Conservation (phyloP, 331 rosid species). For the Malus hybrid region DNA sequence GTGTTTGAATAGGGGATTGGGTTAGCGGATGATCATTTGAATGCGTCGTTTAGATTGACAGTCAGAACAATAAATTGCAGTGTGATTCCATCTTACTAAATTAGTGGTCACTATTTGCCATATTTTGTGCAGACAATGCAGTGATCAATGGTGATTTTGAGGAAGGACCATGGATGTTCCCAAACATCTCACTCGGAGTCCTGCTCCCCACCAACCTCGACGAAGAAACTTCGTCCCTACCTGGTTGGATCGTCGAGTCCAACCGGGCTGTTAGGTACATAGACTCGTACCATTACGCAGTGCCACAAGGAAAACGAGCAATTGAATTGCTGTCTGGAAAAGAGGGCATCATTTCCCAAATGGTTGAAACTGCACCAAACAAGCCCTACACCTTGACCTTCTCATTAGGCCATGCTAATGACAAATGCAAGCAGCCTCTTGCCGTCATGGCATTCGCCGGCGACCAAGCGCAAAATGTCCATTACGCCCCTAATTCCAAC, state of each 20-base stretch:
- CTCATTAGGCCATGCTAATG: conserved; percentile 70
- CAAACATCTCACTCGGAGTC: conserved; percentile 77
- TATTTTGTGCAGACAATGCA: conserved; percentile 53
- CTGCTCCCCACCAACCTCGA: conserved; percentile 88
- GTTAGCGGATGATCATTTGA: too few relatives aligned
- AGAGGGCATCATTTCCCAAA: conserved; percentile 95
- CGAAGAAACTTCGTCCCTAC: conserved; percentile 71
- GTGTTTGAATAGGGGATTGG: too few relatives aligned
- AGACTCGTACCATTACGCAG: conserved; percentile 66
- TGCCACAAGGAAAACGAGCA: conserved; percentile 82
- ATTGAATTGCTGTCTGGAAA: conserved; percentile 81
- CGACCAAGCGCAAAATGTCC: conserved; percentile 80
- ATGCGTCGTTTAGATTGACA: too few relatives aligned
- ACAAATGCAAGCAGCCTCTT: conserved; percentile 88
- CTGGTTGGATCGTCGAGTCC: conserved; percentile 89
- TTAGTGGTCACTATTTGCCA: background rate
- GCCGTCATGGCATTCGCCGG: conserved; percentile 92
- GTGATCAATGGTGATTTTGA: conserved; percentile 83
- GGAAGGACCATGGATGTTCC: conserved; percentile 93
- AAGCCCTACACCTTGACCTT: conserved; percentile 60
- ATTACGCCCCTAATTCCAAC: conserved; percentile 81
- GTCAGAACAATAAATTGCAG: too few relatives aligned
- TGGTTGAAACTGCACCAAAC: conserved; percentile 76
- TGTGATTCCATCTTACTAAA: too few relatives aligned
- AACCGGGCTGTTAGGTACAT: conserved; percentile 81